Conservation (phyloP, 1,284 basidiomycete species). For the Pascua guehoae region DNA sequence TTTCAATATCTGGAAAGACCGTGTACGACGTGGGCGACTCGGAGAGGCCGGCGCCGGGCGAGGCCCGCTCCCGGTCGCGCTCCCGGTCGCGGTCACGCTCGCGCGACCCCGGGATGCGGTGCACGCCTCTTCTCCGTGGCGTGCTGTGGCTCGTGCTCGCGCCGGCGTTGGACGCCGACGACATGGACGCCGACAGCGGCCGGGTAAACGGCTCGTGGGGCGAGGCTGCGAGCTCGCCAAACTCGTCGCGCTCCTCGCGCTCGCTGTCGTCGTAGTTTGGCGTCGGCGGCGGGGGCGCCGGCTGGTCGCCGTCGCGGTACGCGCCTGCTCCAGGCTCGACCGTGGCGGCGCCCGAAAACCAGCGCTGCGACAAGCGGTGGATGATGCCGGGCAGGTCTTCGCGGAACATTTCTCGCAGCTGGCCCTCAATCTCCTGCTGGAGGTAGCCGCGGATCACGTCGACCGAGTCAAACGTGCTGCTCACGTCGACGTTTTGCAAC, state of each 20-base stretch:
- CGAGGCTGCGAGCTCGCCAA: constrained; percentile 23
- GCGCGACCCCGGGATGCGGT: constrained; percentile 11
- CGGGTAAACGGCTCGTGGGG: constrained; percentile 5
- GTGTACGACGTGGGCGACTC: constrained; percentile 50
- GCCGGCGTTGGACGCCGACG: neutral
- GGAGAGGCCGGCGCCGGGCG: constrained; percentile 23
- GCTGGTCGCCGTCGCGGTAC: constrained; percentile 32
- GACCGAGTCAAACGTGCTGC: constrained; percentile 95
- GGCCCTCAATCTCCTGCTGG: constrained; percentile 93
- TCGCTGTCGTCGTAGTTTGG: constrained; percentile 55
- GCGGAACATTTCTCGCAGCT: constrained; percentile 95
- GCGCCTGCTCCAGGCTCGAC: constrained; percentile 38
- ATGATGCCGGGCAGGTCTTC: constrained; percentile 97
- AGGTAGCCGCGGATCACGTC: constrained; percentile 96
- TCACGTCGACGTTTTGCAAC: constrained; percentile 94
- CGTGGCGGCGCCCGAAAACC: constrained; percentile 56
- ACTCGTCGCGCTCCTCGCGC: constrained; percentile 46
- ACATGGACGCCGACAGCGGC: too few relatives aligned
- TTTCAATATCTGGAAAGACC: constrained; percentile 76
- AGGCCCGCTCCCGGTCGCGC: neutral
- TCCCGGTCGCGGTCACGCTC: constrained; percentile 22
- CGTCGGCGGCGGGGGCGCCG: constrained; percentile 34
- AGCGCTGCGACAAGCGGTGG: constrained; percentile 89
- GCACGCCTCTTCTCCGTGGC: constrained; percentile 2
- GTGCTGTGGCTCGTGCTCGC: constrained; percentile 9